These are phyloP conservation scores for Tricladium varicosporioides DNA, from an alignment of 2,329 filamentous ascomycete species.

Conservation along the genomic window DNA sequence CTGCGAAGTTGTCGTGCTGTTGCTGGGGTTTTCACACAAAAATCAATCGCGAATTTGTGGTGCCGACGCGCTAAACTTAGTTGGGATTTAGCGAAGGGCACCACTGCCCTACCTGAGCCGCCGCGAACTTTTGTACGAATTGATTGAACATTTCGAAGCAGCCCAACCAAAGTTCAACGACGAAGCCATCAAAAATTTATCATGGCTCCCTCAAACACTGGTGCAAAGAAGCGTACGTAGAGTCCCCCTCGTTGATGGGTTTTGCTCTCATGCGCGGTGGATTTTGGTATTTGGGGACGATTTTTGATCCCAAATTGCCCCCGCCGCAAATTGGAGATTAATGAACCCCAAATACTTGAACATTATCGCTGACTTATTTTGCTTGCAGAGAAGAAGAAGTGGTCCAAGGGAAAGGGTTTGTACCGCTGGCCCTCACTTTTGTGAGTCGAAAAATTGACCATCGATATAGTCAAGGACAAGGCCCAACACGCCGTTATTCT, in stretches of 20 bases:
- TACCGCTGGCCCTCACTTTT: neutral
- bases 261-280: neutral
- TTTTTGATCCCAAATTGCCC: neutral
- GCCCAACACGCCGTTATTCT: constrained; percentile 98
- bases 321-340: neutral
- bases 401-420: constrained; percentile 62
- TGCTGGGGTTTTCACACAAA: constrained; percentile 6
- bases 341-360: neutral
- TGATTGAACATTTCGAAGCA: neutral
- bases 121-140: neutral
- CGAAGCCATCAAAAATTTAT: constrained; percentile 4
- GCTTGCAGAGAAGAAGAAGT: constrained; percentile 32
- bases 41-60: constrained; percentile 2
- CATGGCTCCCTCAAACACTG: constrained; percentile 9
- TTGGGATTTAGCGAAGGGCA: constrained; percentile 1
- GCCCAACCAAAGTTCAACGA: neutral
- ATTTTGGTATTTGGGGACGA: neutral
- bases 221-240: neutral
- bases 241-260: neutral
- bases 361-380: neutral
- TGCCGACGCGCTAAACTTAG: neutral
- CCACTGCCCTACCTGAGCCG: neutral
- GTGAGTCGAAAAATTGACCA: constrained; percentile 18
- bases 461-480: constrained; percentile 96
- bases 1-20: neutral